phyloP scores from a whole-genome alignment of 305 asterid genomes.

The Stenogyne calaminthoides region DNA sequence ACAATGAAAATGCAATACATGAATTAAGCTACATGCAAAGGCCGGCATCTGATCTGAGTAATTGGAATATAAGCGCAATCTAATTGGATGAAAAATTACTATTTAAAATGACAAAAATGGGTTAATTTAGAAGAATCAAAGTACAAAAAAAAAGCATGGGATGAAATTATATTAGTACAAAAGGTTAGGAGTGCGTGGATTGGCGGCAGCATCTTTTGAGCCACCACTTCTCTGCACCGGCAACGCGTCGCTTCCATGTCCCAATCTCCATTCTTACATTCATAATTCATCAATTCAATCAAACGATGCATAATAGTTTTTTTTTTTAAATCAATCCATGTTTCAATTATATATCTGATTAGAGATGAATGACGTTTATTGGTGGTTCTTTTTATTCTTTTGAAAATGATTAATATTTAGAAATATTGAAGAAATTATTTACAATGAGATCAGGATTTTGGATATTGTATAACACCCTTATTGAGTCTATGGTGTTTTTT shows the following conservation, averaged over 20 bases:
- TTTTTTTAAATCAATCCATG: background rate
- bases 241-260: slow-evolving; percentile 80
- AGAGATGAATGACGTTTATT: too few species aligned
- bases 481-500: too few species aligned
- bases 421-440: too few species aligned
- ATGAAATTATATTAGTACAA: background rate
- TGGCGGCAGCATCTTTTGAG: slow-evolving; percentile 32
- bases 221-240: slow-evolving; percentile 34
- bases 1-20: too few species aligned
- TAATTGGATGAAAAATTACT: background rate
- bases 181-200: background rate
- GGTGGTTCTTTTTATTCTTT: too few species aligned
- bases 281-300: background rate
- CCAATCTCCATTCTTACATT: slow-evolving; percentile 30
- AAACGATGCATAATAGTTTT: background rate
- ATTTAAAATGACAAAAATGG: background rate
- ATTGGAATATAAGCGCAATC: background rate
- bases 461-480: too few species aligned
- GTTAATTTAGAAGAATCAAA: background rate
- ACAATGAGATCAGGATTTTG: too few species aligned
- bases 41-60: background rate
- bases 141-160: background rate
- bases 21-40: background rate
- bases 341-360: background rate
- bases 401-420: too few species aligned